These are phyloP conservation scores for Anacardium occidentale DNA, from an alignment of 345 rosid genomes.

Conservation along the genomic window DNA sequence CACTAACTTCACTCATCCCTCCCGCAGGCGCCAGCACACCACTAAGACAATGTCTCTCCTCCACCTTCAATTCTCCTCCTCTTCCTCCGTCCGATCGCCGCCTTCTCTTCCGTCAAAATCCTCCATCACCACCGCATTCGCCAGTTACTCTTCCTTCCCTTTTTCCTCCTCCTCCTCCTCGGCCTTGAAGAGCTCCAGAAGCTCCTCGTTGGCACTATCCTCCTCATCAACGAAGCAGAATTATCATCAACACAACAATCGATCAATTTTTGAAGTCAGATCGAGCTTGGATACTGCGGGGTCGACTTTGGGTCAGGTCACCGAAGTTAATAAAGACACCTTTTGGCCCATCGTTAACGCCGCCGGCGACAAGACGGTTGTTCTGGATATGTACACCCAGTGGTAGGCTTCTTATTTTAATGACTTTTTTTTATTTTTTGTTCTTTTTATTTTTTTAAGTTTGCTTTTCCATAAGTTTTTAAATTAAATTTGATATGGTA, in stretches of 20 bases:
- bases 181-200: slow-evolving; percentile 7
- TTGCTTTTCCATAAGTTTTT: no score
- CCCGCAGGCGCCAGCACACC: not conserved
- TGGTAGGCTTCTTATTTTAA: slow-evolving; percentile 39
- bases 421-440: not conserved
- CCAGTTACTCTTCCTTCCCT: slow-evolving; percentile 5
- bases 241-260: not conserved
- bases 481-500: no score
- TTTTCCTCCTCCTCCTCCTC: not conserved
- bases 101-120: slow-evolving; percentile 21
- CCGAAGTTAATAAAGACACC: slow-evolving; percentile 81
- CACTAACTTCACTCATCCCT: not conserved
- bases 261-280: slow-evolving; percentile 33
- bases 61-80: slow-evolving; percentile 25
- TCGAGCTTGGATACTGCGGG: slow-evolving; percentile 69
- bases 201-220: slow-evolving; percentile 3
- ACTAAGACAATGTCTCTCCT: slow-evolving; percentile 36
- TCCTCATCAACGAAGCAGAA: slow-evolving; percentile 1
- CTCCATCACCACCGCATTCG: not conserved
- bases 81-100: slow-evolving; percentile 32
- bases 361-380: slow-evolving; percentile 77
- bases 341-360: slow-evolving; percentile 92
- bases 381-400: slow-evolving; percentile 95
- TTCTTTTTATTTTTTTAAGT: not conserved
- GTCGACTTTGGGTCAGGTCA: slow-evolving; percentile 70